These are phyloP conservation scores for Talaromyces nanjingensis DNA, from an alignment of 495 filamentous ascomycete genomes.

Conservation along the genomic window DNA sequence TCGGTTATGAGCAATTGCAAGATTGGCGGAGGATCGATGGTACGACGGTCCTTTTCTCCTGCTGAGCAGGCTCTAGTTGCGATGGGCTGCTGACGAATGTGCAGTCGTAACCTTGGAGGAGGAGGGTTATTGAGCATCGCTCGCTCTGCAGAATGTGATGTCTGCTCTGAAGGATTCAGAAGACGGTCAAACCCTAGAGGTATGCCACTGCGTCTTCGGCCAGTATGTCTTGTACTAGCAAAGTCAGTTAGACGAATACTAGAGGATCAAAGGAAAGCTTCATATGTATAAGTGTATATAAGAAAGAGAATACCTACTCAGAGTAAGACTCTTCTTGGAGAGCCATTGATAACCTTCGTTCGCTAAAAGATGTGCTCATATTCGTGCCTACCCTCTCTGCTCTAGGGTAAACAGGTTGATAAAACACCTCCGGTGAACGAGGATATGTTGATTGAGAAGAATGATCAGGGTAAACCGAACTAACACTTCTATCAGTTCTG, in stretches of 20 bases:
- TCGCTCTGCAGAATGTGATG: background rate
- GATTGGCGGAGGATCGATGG: constrained; percentile 93
- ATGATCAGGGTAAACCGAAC: background rate
- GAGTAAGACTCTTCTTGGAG: background rate
- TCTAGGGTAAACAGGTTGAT: background rate
- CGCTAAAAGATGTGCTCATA: background rate
- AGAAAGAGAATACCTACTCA: background rate
- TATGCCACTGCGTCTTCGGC: constrained; percentile 20
- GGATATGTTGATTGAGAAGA: background rate
- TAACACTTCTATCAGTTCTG: background rate
- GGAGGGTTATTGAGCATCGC: constrained; percentile 20
- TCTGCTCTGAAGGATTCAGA: constrained; percentile 21
- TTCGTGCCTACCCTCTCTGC: background rate
- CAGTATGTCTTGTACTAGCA: background rate
- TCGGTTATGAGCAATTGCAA: constrained; percentile 76
- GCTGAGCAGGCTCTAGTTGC: constrained; percentile 91
- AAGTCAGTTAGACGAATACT: background rate
- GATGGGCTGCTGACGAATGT: constrained; percentile 82
- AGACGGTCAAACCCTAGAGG: constrained; percentile 37
- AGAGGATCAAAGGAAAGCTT: background rate
- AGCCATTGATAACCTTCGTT: background rate
- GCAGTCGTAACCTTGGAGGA: constrained; percentile 41
- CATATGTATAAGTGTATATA: background rate
- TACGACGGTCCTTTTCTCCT: constrained; percentile 84
- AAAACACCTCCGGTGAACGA: background rate